Evolutionary conservation across 1,139 yeast species (phyloP), one percentile per base, ranked within the genome.

Genomic region (Spencermartinsiella ligniputridi): DNA sequence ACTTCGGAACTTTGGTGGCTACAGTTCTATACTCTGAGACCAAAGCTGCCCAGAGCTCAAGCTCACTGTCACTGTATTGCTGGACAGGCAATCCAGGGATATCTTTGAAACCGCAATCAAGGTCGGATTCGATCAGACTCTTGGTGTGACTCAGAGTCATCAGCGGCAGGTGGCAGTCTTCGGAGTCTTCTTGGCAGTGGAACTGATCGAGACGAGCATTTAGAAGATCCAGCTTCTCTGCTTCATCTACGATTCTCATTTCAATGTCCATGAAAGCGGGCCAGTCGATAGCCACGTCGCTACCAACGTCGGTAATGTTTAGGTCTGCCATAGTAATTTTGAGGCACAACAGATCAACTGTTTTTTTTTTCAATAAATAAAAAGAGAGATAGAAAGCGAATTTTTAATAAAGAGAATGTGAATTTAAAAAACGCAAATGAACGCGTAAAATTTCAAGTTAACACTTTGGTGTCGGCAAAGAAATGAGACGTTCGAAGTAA

Each of bases 31-130:
- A 67, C 43, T 67, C 65, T 3, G 63, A 52, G 18, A 64, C 55
- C 9, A 66, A 49, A 1, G 68, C 67, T 2, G 66, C 54, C 70
- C 70, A 66, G 27, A 66, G 55, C 40, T 54, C 50, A 19, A 66
- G 60, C 40, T 66, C 70, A 4, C 59, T 45, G 39, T 51, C 57
- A 33, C 46, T 48, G 32, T 52, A 56, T n/a, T 43, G 19, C 29
- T 34, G 24, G 34, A 34, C 30, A 13, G 57, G 53, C 30, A 58
- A 40, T 27, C 49, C 42, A 21, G 62, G 62, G 18, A 58, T 57
- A 34, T 58, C 61, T 34, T 49, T 50, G 47, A 53, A 58, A 50
- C 54, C 35, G 44, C 51, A 43, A 18, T 43, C 30, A 15, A 43
- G 37, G 29, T 45, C 44, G 3, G 15, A n/a, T 8, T 24, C 35